phyloP scores from a whole-genome alignment of 176 grass and related monocot genomes.

The Aegilops longissima region DNA sequence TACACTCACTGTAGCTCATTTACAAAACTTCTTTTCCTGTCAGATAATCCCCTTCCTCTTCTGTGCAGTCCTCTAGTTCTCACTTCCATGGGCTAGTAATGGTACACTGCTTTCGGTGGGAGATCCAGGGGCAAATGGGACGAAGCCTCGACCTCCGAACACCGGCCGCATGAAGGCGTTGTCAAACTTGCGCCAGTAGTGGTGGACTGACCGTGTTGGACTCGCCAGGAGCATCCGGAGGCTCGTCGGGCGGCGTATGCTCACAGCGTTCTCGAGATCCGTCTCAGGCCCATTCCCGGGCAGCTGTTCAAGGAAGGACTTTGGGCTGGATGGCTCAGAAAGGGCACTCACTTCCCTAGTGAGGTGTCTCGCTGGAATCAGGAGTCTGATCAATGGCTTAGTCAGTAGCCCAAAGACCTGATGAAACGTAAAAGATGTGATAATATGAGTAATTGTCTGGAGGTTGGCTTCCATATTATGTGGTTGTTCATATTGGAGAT shows the following conservation, averaged over 20 bases:
- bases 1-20: constrained; percentile 12
- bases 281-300: constrained; percentile 28
- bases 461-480: not conserved
- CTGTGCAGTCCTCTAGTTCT: not conserved
- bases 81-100: constrained; percentile 12
- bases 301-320: constrained; percentile 62
- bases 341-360: constrained; percentile 48
- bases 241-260: constrained; percentile 54
- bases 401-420: constrained; percentile 95
- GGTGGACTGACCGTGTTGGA: constrained; percentile 68
- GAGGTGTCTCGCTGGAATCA: constrained; percentile 54
- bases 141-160: constrained; percentile 84
- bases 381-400: constrained; percentile 67
- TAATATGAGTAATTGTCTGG: not conserved
- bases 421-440: not conserved
- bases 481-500: not conserved
- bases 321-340: constrained; percentile 73
- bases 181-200: constrained; percentile 94
- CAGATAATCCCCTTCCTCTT: not conserved
- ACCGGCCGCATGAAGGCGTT: constrained; percentile 71
- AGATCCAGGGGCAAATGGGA: constrained; percentile 61
- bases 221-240: constrained; percentile 62
- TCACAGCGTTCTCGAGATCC: constrained; percentile 26
- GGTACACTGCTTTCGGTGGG: constrained; percentile 60
- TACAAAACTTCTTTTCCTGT: constrained; percentile 30